Evolutionary conservation across 805 yeast species (phyloP), one percentile per base, ranked within the genome.

Genomic region (Diddensiella caesifluorescens): DNA sequence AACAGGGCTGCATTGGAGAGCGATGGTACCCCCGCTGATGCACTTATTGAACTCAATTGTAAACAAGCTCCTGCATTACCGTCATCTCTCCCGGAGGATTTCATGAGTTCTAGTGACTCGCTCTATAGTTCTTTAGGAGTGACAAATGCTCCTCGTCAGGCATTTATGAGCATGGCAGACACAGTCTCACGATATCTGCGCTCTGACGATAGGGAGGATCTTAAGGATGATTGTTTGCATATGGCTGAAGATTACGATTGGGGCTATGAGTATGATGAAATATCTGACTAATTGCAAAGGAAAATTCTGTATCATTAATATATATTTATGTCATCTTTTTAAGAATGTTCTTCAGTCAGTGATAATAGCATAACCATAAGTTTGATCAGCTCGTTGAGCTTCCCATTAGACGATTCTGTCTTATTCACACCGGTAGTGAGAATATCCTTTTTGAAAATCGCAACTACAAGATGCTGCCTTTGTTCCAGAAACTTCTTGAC

Each of bases 401-500:
- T 57, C 12, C 52, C 53, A 35, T 53, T 53, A 22, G 56, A 47
- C 6, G 48, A 58, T 16, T 30, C 13, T 13, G 16, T 12, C 15
- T 15, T 22, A 20, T 42, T 51, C 5, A 54, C 56, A 12, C 58
- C 16, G n/a, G 36, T 39, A 22, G 18, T 26, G 13, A 49, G 39
- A 22, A 49, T 61, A 47, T 79, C 85, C 47, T 77, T 70, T 55
- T 80, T 80, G 61, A 82, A 58, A 1, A 80, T 69, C 2, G 87
- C 84, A 35, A 74, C 70, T 15, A 80, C 67, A 41, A 86, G 60
- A 40, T 69, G 73, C 38, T 73, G 68, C 56, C 77, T 77, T 35
- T 72, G 71, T 5, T 58, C 53, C 54, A 84, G 55, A 33, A 87
- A 58, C 3, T 61, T 67, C 39, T 66, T 68, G 0, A 79, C 80